Percentiles rank a stretch among this genome's conserved stretches.
phyloP scores from a whole-genome alignment of 495 filamentous ascomycete species.

The Podospora comata region DNA sequence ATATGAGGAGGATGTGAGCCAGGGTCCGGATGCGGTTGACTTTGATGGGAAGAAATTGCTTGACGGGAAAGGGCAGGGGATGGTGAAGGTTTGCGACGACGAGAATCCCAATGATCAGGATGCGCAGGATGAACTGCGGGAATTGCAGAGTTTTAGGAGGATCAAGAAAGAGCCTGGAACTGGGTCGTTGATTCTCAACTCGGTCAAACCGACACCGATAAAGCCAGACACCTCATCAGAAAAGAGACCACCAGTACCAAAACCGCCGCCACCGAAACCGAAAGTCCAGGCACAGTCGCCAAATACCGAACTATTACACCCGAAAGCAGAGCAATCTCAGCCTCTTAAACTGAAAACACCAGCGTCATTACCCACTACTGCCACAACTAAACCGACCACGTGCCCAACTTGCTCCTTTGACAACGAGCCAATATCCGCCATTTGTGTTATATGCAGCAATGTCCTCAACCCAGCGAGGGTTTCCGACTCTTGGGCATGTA shows the following conservation, averaged over 20 bases:
- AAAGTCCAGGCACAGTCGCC: not conserved
- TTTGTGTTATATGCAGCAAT: slow-evolving; percentile 63
- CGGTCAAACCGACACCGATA: not conserved
- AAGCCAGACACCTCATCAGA: not conserved
- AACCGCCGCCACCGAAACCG: not conserved
- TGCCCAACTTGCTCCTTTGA: slow-evolving; percentile 64
- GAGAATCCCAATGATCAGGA: slow-evolving; percentile 61
- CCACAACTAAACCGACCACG: not conserved
- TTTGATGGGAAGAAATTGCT: slow-evolving; percentile 57
- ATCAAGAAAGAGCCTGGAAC: not conserved
- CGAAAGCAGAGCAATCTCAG: not conserved
- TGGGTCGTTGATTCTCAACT: not conserved
- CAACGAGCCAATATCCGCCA: slow-evolving; percentile 49
- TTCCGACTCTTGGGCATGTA: slow-evolving; percentile 57
- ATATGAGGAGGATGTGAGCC: slow-evolving; percentile 36
- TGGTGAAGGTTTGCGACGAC: slow-evolving; percentile 70
- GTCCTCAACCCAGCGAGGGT: slow-evolving; percentile 55
- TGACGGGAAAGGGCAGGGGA: slow-evolving; percentile 56
- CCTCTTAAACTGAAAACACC: not conserved
- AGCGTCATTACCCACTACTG: not conserved
- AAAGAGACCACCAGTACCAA: not conserved
- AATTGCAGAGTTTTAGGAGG: slow-evolving; percentile 41
- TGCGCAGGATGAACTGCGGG: slow-evolving; percentile 58
- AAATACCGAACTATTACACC: not conserved
- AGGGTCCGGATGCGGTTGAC: slow-evolving; percentile 46